These are phyloP conservation scores for Litchi chinensis DNA, from an alignment of 345 rosid genomes.

Conservation along the genomic window DNA sequence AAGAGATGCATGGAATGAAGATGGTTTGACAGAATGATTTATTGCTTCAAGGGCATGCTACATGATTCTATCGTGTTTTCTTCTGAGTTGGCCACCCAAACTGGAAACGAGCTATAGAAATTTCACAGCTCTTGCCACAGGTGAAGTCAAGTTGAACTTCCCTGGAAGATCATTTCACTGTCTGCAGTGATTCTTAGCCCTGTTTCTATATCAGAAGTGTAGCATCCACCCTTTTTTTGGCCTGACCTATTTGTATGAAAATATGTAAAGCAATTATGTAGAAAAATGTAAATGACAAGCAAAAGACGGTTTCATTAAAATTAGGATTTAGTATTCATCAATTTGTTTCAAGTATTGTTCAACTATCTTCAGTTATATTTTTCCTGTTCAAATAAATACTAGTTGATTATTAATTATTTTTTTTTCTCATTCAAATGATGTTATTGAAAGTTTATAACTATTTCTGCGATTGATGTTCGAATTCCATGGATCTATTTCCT, in stretches of 20 bases:
- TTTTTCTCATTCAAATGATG: neutral
- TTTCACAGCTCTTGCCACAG: neutral
- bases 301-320: neutral
- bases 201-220: neutral
- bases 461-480: neutral
- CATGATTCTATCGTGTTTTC: neutral
- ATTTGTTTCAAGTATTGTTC: neutral
- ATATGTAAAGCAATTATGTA: neutral
- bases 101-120: neutral
- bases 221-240: neutral
- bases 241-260: neutral
- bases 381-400: neutral
- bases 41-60: neutral
- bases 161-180: neutral
- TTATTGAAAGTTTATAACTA: neutral
- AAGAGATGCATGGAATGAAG: conserved; percentile 48
- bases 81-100: neutral
- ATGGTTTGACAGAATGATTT: conserved; percentile 10
- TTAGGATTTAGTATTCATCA: neutral
- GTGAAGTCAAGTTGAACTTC: neutral
- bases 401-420: neutral
- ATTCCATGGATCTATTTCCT: neutral
- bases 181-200: neutral
- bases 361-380: neutral
- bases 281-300: neutral